Percentiles rank a stretch among this genome's conserved stretches.
These are phyloP conservation scores for Thelonectria rubi DNA, from an alignment of 2,329 filamentous ascomycete species.

Conservation along the genomic window DNA sequence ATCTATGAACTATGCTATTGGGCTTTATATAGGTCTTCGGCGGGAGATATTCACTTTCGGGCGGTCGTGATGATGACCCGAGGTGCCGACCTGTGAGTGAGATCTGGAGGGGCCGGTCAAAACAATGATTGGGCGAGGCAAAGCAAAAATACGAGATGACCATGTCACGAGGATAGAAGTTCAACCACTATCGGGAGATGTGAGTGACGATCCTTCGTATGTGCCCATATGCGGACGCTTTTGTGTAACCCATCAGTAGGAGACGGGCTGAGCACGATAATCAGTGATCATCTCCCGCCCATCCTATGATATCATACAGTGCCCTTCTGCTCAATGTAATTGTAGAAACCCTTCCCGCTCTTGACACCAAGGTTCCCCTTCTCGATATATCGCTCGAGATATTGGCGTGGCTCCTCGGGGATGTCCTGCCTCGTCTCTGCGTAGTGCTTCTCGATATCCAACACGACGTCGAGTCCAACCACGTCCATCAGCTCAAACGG, in stretches of 20 bases:
- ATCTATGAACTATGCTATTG: background rate
- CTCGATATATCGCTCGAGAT: slow-evolving; percentile 36
- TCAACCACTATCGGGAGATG: background rate
- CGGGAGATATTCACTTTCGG: background rate
- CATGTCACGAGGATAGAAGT: background rate
- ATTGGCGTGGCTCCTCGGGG: slow-evolving; percentile 38
- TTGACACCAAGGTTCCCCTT: slow-evolving; percentile 43
- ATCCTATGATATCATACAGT: background rate
- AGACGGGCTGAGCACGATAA: background rate
- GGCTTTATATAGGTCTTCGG: background rate
- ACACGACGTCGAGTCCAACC: slow-evolving; percentile 45
- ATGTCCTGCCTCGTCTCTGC: slow-evolving; percentile 39
- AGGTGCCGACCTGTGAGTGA: background rate
- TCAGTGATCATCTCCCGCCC: background rate
- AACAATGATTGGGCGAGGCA: background rate
- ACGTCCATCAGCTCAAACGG: slow-evolving; percentile 47
- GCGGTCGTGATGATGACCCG: slow-evolving; percentile 27
- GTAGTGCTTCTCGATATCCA: slow-evolving; percentile 46
- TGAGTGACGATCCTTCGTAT: background rate
- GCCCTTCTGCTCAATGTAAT: slow-evolving; percentile 23
- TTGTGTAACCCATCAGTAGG: background rate
- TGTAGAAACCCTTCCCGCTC: slow-evolving; percentile 43
- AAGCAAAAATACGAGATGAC: background rate
- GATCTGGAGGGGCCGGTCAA: slow-evolving; percentile 4
- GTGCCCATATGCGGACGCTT: background rate